Base-by-base conservation (phyloP, 192 early-diverging fungal genomes). In the Coemansia sp. region DNA sequence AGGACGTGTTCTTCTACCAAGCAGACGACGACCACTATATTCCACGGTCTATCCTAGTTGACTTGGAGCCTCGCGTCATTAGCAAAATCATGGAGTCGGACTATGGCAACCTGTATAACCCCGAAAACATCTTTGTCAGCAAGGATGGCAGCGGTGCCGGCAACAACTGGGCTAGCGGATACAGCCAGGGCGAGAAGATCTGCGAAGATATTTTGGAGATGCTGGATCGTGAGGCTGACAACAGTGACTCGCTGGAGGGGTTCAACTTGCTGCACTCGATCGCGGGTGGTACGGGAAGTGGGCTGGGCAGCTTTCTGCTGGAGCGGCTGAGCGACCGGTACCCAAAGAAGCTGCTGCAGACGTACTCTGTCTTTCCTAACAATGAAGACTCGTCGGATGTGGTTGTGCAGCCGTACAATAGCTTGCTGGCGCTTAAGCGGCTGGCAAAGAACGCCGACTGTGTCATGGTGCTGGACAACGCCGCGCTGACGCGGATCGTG, bases 131-230 rank as follows among this genome's bases (percentile, higher is more conserved):
- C 89, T 96, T 94, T 72, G 88, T 99, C 55, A 27, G 97, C 90
- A 91, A 82, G 95, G 92, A 16, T 92, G 95, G 82, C 98, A 92
- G 86, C 66, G 97, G 97, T 67, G 97, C 97, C 67, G 97, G 97
- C 67, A 99, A 99, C 90, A 94, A 95, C 84, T 99, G 97, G 97
- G 97, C 97, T 64, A 97, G 96, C 66, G 92, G 94, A 80, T 99
- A 99, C 88, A 99, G 96, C 40, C 96, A 99, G 85, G 97, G 97
- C 75, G 96, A 96, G 29, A 96, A 99, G 87, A 84, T 99, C 12
- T 92, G 97, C 35, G 97, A 99, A 78, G 87, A 87, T 29, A 91
- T 99, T 47, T 84, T 99, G 62, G 97, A 99, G 68, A 89, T 98
- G 53, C 90, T 98, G 30, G 92, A 95, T 58, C 94, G 94, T 75